Base-by-base conservation (phyloP, 2,329 filamentous ascomycete species). In the Penicillium sp. region DNA sequence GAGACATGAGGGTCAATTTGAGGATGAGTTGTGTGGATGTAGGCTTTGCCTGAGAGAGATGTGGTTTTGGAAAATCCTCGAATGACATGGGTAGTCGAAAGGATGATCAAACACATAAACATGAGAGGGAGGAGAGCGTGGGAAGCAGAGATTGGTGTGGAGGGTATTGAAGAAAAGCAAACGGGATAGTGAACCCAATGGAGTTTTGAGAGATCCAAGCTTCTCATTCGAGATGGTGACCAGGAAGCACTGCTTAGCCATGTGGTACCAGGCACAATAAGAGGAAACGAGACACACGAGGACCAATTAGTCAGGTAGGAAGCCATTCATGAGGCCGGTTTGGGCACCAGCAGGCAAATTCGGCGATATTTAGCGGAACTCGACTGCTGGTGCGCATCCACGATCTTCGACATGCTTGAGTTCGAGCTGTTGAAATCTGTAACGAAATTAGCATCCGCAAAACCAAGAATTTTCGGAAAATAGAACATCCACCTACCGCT, bases 341-440 rank as follows among this genome's bases (percentile, higher is more conserved):
- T 24, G 44, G 44, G 53, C 49, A 50, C 54, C 51, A 58, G 55
- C 48, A 55, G 41, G 43, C 49, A 41, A 54, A 39, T 26, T 53
- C 26, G 39, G 34, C 39, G 22, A 45, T 24, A 21, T 85, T 85
- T 74, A 91, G 71, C 86, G 80, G 68, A 97, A 96, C 72, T 98
- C 93, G 71, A 95, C 81, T 54, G 88, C 85, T 61, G 82, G 82
- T 68, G 86, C 87, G 70, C 88, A 93, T 49, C 91, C 90, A 63
- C 76, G 79, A 68, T 95, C 86, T 51, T 87, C 80, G 49, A 96
- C 85, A 69, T 95, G 89, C 69, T 88, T 87, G 61, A 98, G 75
- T 64, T 95, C 87, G 59, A 97, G 76, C 69, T 95, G 88, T 71
- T 98, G 93, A 68, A 91, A 95, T 62, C 88, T 94, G 57, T 61